These are phyloP conservation scores for Didymella pomorum DNA, from an alignment of 2,329 filamentous ascomycete genomes.

Conservation along the genomic window DNA sequence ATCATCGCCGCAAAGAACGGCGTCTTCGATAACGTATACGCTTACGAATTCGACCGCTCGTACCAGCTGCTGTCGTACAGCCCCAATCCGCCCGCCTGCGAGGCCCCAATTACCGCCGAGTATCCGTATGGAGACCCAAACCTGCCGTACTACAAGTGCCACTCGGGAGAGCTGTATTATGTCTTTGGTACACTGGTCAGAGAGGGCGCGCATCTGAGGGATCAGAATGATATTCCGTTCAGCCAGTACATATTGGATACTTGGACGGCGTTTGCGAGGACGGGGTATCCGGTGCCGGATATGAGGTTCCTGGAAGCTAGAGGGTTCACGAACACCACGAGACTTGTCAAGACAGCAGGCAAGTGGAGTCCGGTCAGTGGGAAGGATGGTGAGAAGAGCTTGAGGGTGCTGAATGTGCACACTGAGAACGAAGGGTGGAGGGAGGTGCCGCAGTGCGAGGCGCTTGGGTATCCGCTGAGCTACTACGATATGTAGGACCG, in stretches of 20 bases:
- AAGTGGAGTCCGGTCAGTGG: constrained; percentile 5
- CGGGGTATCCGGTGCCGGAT: constrained; percentile 36
- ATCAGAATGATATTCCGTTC: constrained; percentile 44
- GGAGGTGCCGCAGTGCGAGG: constrained; percentile 38
- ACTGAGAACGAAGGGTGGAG: constrained; percentile 30
- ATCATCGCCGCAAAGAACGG: constrained; percentile 30
- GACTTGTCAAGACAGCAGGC: not conserved
- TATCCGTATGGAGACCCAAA: constrained; percentile 40
- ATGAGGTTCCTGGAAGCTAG: constrained; percentile 32
- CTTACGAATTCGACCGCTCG: constrained; percentile 46
- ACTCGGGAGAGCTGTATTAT: constrained; percentile 45
- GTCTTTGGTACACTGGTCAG: constrained; percentile 47
- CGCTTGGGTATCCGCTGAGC: constrained; percentile 32
- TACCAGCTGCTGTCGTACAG: constrained; percentile 39
- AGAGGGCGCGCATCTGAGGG: constrained; percentile 42
- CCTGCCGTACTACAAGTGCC: constrained; percentile 36
- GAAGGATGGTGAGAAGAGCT: not conserved
- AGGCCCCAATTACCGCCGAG: constrained; percentile 32
- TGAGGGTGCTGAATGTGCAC: constrained; percentile 40
- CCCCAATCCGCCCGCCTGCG: constrained; percentile 49
- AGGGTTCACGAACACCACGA: constrained; percentile 22
- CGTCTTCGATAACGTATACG: constrained; percentile 36
- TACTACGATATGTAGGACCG: constrained; percentile 28
- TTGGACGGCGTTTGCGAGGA: constrained; percentile 46
- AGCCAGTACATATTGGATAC: constrained; percentile 43